phyloP scores from a whole-genome alignment of 2,329 filamentous ascomycete species.

The Ceratocystis cacaofunesta region DNA sequence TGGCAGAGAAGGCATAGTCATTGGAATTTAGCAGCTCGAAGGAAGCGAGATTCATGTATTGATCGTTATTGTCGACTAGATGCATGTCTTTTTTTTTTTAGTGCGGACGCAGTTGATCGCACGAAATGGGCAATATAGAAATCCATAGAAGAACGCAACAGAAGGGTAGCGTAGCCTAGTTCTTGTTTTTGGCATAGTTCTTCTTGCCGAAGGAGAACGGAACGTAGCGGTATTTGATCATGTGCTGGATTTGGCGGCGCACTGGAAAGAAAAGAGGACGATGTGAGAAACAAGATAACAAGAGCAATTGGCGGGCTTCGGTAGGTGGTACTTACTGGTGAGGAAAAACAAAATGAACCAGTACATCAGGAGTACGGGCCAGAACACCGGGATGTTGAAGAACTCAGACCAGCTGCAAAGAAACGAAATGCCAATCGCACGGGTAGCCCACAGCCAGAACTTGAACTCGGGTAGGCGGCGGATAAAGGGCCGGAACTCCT shows the following conservation, averaged over 20 bases:
- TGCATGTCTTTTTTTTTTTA: background rate
- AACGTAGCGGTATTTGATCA: constrained; percentile 99
- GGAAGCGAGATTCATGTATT: background rate
- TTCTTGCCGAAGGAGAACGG: constrained; percentile 87
- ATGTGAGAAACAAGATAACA: background rate
- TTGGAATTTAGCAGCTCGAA: background rate
- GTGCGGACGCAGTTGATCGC: background rate
- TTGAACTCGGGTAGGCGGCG: constrained; percentile 95
- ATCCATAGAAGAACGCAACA: background rate
- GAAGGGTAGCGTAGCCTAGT: constrained; percentile 20
- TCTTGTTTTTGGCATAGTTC: constrained; percentile 54
- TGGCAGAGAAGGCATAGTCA: background rate
- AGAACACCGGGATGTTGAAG: constrained; percentile 97
- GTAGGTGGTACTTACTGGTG: constrained; percentile 57
- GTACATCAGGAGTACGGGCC: constrained; percentile 95
- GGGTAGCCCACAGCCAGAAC: constrained; percentile 95
- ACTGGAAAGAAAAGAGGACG: constrained; percentile 36
- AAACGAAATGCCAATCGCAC: constrained; percentile 71
- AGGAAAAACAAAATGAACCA: constrained; percentile 94
- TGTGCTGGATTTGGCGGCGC: constrained; percentile 98
- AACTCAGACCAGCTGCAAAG: constrained; percentile 82
- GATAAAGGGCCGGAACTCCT: constrained; percentile 97
- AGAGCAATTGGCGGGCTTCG: constrained; percentile 3
- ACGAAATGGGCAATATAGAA: background rate
- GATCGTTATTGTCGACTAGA: background rate